Evolutionary conservation across 202 grass and related monocot genomes (phyloP).

Genomic region (Eragrostis tef): DNA sequence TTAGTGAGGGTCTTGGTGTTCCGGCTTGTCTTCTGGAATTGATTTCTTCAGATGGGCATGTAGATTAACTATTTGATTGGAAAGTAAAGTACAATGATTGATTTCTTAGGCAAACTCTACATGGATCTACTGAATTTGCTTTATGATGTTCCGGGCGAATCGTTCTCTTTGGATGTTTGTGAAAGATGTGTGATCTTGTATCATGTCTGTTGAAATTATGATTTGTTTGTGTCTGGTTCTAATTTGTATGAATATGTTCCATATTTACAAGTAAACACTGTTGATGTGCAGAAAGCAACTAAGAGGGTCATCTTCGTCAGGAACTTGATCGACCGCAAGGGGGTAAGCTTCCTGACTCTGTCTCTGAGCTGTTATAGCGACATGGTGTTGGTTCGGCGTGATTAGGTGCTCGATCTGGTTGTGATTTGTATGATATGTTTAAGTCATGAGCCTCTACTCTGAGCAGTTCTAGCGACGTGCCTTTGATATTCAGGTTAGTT

Average conservation of each 20-base stretch:
- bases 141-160: neutral
- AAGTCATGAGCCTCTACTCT: no score
- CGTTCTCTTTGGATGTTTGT: neutral
- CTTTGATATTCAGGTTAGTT: no score
- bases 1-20: no score
- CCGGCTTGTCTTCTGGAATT: neutral
- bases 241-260: no score
- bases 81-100: neutral
- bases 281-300: slow-evolving; percentile 62
- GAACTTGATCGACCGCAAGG: slow-evolving; percentile 76
- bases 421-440: neutral
- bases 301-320: slow-evolving; percentile 80
- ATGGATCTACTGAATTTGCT: neutral
- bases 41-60: no score
- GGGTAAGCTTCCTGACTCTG: slow-evolving; percentile 44
- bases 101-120: neutral
- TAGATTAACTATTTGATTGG: no score
- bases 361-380: no score
- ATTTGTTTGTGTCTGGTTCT: no score
- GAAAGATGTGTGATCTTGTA: no score
- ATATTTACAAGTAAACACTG: neutral
- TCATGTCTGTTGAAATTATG: neutral
- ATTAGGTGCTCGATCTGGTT: neutral
- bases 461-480: no score
- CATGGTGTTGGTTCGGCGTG: neutral